Conservation (phyloP, 495 filamentous ascomycete species). For the Jackrogersella minutella region DNA sequence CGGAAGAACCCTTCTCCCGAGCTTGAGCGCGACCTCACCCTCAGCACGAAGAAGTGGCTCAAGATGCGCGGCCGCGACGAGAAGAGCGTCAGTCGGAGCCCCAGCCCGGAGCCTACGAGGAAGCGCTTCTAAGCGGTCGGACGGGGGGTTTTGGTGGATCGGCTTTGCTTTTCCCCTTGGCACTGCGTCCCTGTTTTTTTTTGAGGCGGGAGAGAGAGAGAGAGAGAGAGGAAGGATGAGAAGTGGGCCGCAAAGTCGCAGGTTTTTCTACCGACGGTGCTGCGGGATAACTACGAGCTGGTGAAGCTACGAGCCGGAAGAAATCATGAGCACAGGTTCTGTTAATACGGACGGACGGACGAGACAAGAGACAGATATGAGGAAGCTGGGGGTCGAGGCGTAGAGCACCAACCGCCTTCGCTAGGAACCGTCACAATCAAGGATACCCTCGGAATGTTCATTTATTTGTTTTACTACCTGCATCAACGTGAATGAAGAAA, state of each 20-base stretch:
- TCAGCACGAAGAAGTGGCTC: constrained; percentile 96
- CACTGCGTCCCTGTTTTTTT: too few relatives aligned
- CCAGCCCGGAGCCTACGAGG: constrained; percentile 78
- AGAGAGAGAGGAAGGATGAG: too few relatives aligned
- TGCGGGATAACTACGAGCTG: too few relatives aligned
- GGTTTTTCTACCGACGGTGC: too few relatives aligned
- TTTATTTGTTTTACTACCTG: background rate
- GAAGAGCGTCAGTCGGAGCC: constrained; percentile 77
- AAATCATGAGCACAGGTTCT: background rate
- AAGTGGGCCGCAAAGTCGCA: too few relatives aligned
- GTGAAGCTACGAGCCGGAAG: too few relatives aligned
- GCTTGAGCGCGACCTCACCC: constrained; percentile 84
- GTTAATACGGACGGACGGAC: background rate
- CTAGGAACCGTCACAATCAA: background rate
- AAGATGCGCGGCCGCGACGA: constrained; percentile 84
- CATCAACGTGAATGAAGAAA: too few relatives aligned
- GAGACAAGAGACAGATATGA: background rate
- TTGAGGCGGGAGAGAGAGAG: too few relatives aligned
- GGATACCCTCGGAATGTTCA: constrained; percentile 6
- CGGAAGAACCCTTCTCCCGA: constrained; percentile 91
- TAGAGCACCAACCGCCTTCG: background rate
- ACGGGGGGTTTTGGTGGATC: background rate
- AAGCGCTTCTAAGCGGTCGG: constrained; percentile 61
- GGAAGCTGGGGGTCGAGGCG: background rate
- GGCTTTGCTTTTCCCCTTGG: too few relatives aligned